Base-by-base conservation (phyloP, 805 yeast species). In the Wickerhamiella allomyrinae region DNA sequence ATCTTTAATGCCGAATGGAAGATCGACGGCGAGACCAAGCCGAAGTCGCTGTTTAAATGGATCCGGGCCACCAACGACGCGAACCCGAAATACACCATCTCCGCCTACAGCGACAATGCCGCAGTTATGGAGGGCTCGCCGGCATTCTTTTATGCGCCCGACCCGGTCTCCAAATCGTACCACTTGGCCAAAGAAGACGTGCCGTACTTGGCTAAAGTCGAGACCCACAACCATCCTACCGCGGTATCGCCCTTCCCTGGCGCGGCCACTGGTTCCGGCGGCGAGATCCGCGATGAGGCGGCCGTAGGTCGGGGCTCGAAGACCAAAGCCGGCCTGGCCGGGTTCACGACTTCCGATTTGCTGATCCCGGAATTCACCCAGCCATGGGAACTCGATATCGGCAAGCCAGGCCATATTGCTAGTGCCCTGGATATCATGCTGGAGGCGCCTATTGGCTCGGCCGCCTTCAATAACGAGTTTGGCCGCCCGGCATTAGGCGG, bases 201-300 rank as follows among this genome's bases (percentile, higher is more conserved):
- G 17, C 91, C 87, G 50, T 84, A 93, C 56, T 68, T 91, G 52
- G 83, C 87, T 57, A 91, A 91, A 62, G 98, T 91, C 41, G 99
- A 91, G 66, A 91, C 99, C 20, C 99, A 91, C 63, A 91, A 91
- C 66, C 99, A 91, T 62, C 99, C 99, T 42, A 91, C 99, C 20
- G 98, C 98, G 1, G 96, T 91, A 5, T 89, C 97, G 20, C 99
- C 99, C 33, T 91, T 85, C 65, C 87, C 98, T 3, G 99, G 99
- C 62, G 99, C 99, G 24, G 94, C 99, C 34, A 91, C 99, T 11
- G 99, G 99, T 49, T 87, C 97, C 9, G 99, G 99, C 61, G 99
- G 99, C 68, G 99, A 91, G 66, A 91, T 91, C 57, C 83, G 99
- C 71, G 99, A 91, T 63, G 99, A 91, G 67, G 98, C 96, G 66